A percentile compares a stretch with the other conserved stretches of the same genome.
Conservation (phyloP, 495 filamentous ascomycete genomes). For the Lindgomyces ingoldianus region DNA sequence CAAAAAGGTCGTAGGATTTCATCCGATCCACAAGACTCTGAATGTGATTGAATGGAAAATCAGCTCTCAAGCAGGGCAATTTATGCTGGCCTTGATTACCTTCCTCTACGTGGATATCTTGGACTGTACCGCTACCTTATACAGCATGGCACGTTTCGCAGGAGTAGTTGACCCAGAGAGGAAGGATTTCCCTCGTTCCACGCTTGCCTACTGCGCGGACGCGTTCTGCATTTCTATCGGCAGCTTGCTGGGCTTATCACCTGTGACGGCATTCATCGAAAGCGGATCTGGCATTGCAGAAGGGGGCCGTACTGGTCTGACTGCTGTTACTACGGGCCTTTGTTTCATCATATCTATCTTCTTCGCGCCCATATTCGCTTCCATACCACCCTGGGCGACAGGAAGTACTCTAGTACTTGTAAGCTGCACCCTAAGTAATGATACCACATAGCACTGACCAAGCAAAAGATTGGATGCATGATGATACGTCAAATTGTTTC, state of each 20-base stretch:
- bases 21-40: constrained; percentile 66
- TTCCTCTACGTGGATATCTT: constrained; percentile 88
- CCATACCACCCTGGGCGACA: constrained; percentile 81
- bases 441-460: neutral
- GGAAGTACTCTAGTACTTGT: constrained; percentile 81
- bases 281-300: constrained; percentile 83
- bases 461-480: constrained; percentile 34
- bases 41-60: constrained; percentile 71
- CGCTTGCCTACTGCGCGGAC: constrained; percentile 78
- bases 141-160: constrained; percentile 81
- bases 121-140: constrained; percentile 74
- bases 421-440: constrained; percentile 54
- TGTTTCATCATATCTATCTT: constrained; percentile 87
- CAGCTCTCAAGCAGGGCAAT: constrained; percentile 61
- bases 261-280: constrained; percentile 82
- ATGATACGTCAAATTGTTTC: constrained; percentile 68
- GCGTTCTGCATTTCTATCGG: constrained; percentile 76
- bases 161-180: constrained; percentile 70
- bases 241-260: constrained; percentile 70
- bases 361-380: constrained; percentile 53
- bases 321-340: constrained; percentile 69
- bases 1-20: constrained; percentile 78
- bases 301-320: constrained; percentile 77
- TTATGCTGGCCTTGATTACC: constrained; percentile 76
- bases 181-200: constrained; percentile 77